Evolutionary conservation across 169 alveolate species (phyloP).

Genomic region (Eimeria maxima): DNA sequence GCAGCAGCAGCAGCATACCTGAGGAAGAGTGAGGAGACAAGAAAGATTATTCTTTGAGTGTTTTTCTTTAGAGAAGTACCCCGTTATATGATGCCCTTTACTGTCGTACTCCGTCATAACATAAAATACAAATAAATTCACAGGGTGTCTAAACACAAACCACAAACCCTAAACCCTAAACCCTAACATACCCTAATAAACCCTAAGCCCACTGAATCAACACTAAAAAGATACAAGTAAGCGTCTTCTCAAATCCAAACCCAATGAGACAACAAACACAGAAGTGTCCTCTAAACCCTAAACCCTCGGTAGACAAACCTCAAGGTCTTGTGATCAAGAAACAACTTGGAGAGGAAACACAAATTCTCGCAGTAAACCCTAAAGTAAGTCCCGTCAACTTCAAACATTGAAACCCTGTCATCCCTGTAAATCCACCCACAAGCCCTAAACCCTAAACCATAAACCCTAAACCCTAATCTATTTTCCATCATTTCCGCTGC

Average conservation of each 20-base stretch:
- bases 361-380: conserved; percentile 98
- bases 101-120: conserved; percentile 95
- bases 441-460: background rate
- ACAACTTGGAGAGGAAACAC: conserved; percentile 97
- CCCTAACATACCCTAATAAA: background rate
- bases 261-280: no score
- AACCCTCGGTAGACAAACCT: conserved; percentile 81
- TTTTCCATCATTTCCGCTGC: background rate
- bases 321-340: conserved; percentile 98
- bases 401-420: conserved; percentile 96
- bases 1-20: conserved; percentile 82
- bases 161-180: conserved; percentile 1
- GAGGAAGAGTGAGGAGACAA: conserved; percentile 94
- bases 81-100: conserved; percentile 95
- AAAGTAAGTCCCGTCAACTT: conserved; percentile 97
- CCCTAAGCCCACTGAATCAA: background rate
- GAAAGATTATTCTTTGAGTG: conserved; percentile 94
- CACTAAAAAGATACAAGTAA: background rate
- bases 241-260: background rate
- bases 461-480: background rate
- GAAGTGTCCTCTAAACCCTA: background rate
- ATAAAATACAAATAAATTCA: conserved; percentile 95
- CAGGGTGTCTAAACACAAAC: conserved; percentile 87
- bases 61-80: conserved; percentile 95
- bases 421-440: conserved; percentile 85